Percentiles rank a stretch among this genome's conserved stretches.
These are phyloP conservation scores for Serendipita sp. DNA, from an alignment of 768 basidiomycete genomes.

Conservation along the genomic window DNA sequence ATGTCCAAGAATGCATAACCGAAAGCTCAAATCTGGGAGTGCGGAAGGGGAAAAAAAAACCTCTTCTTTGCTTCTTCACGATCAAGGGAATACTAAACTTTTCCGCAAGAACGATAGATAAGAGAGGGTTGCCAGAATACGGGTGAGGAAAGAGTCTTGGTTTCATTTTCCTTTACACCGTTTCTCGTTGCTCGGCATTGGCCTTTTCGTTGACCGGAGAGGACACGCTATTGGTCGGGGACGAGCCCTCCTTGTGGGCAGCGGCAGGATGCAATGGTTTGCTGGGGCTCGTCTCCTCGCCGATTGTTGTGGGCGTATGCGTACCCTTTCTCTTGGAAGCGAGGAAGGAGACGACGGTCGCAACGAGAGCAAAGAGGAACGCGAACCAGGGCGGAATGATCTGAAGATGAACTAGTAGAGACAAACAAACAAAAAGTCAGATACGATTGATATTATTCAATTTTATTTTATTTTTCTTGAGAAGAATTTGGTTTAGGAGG, in stretches of 20 bases:
- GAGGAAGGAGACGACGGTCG: conserved; percentile 24
- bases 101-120: no score
- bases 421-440: conserved; percentile 6
- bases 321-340: conserved; percentile 15
- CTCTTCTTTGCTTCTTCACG: no score
- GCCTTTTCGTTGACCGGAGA: neutral
- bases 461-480: neutral
- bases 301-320: neutral
- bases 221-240: neutral
- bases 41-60: no score
- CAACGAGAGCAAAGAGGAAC: conserved; percentile 25
- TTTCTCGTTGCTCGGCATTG: neutral
- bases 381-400: conserved; percentile 42
- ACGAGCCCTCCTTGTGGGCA: neutral
- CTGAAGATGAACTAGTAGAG: conserved; percentile 28
- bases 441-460: neutral
- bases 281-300: neutral
- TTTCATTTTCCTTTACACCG: neutral
- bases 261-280: neutral
- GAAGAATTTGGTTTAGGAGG: no score
- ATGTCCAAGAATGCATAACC: no score
- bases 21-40: no score
- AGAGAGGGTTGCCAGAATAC: no score
- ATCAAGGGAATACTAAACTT: no score
- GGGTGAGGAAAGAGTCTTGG: no score